These are phyloP conservation scores for Plasmodium ovale DNA, from an alignment of 169 alveolate species.

Conservation along the genomic window DNA sequence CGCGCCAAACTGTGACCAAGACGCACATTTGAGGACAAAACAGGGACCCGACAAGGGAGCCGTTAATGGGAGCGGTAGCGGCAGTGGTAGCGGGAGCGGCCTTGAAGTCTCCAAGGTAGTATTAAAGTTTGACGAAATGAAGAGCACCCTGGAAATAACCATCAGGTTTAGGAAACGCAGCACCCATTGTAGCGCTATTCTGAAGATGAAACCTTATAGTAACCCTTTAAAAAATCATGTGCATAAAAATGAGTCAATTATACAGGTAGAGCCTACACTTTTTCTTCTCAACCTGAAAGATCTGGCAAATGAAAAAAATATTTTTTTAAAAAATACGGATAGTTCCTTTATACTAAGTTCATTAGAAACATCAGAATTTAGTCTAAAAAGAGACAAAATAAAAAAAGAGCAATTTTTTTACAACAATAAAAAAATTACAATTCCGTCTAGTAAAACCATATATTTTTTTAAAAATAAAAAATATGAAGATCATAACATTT, in stretches of 20 bases:
- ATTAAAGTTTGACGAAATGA: constrained; percentile 30
- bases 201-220: constrained; percentile 25
- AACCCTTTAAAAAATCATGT: constrained; percentile 33
- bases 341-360: constrained; percentile 33
- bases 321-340: constrained; percentile 62
- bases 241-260: constrained; percentile 63
- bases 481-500: constrained; percentile 49
- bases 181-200: constrained; percentile 30
- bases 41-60: not conserved
- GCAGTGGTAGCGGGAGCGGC: not conserved
- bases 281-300: constrained; percentile 52
- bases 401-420: constrained; percentile 75
- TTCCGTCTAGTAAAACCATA: constrained; percentile 43
- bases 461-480: constrained; percentile 65
- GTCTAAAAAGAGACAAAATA: constrained; percentile 40
- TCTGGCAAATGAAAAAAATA: constrained; percentile 54
- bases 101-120: constrained; percentile 24
- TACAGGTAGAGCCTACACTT: constrained; percentile 72
- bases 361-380: constrained; percentile 57
- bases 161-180: constrained; percentile 37
- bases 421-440: constrained; percentile 36
- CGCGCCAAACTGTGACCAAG: too few species aligned
- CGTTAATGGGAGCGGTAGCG: not conserved
- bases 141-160: constrained; percentile 30
- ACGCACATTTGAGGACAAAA: not conserved